Conservation (phyloP, 768 basidiomycete species). For the Asterophora parasitica region DNA sequence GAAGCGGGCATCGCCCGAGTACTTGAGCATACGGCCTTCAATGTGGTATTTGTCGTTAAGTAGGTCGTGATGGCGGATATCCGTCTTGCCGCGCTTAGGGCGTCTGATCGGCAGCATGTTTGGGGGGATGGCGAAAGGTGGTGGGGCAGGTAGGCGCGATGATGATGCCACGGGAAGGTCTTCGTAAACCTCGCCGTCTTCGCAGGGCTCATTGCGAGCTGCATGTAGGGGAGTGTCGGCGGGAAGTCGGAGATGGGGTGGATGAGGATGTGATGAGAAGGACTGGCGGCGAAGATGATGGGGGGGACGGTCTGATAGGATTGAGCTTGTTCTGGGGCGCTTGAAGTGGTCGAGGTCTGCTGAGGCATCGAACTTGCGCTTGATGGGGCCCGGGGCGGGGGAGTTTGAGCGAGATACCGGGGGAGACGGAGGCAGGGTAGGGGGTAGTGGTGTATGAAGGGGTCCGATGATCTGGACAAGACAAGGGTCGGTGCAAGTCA, state of each 20-base stretch:
- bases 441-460: conserved; percentile 37
- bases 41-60: conserved; percentile 68
- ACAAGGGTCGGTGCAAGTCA: conserved; percentile 10
- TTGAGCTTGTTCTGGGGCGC: conserved; percentile 37
- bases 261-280: conserved; percentile 21
- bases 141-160: conserved; percentile 19
- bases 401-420: conserved; percentile 46
- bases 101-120: conserved; percentile 57
- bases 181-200: conserved; percentile 53
- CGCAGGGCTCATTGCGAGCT: conserved; percentile 40
- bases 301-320: conserved; percentile 20
- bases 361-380: conserved; percentile 42
- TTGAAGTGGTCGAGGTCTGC: conserved; percentile 40
- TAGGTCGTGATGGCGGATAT: conserved; percentile 45
- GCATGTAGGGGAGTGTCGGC: conserved; percentile 18
- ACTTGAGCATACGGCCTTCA: conserved; percentile 73
- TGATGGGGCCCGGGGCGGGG: conserved; percentile 35
- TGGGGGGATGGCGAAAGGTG: conserved; percentile 24
- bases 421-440: conserved; percentile 46
- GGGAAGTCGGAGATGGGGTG: conserved; percentile 24
- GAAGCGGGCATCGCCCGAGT: conserved; percentile 76
- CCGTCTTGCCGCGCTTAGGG: conserved; percentile 56
- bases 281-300: conserved; percentile 19
- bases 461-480: conserved; percentile 35
- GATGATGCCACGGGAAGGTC: conserved; percentile 30